Percentiles rank a stretch among this genome's conserved stretches.
Evolutionary conservation across 2,329 filamentous ascomycete species (phyloP).

Genomic region (Dryadomyces sulphureus): DNA sequence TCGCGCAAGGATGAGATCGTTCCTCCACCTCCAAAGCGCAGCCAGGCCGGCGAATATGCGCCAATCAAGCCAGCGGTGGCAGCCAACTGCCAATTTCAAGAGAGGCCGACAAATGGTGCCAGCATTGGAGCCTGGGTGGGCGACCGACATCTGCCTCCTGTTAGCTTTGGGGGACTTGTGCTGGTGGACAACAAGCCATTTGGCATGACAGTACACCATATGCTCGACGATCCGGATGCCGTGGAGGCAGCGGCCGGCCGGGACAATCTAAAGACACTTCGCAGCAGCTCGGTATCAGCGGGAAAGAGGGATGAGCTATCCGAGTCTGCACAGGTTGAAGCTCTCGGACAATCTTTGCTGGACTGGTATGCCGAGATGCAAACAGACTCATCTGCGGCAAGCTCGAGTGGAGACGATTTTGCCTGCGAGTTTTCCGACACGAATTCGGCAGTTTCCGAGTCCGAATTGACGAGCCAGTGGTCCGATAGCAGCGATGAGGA

Average conservation of each 20-base stretch:
- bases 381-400: slow-evolving; percentile 21
- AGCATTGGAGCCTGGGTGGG: slow-evolving; percentile 86
- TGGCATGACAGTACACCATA: slow-evolving; percentile 94
- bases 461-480: slow-evolving; percentile 35
- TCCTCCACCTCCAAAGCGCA: background rate
- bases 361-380: slow-evolving; percentile 26
- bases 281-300: slow-evolving; percentile 12
- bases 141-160: slow-evolving; percentile 73
- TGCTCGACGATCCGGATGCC: slow-evolving; percentile 60
- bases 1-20: slow-evolving; percentile 5
- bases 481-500: slow-evolving; percentile 30
- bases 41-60: slow-evolving; percentile 13
- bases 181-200: slow-evolving; percentile 72
- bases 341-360: slow-evolving; percentile 20
- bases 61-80: slow-evolving; percentile 19
- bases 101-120: slow-evolving; percentile 67
- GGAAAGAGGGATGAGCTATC: background rate
- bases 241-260: slow-evolving; percentile 10
- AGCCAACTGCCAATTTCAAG: slow-evolving; percentile 64
- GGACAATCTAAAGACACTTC: slow-evolving; percentile 10
- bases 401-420: slow-evolving; percentile 35
- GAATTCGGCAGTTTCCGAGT: slow-evolving; percentile 36
- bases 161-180: slow-evolving; percentile 80
- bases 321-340: slow-evolving; percentile 12
- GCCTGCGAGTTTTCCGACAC: slow-evolving; percentile 48